Evolutionary conservation across 805 yeast genomes (phyloP).

Genomic region (Kodamaea kakaduensis): DNA sequence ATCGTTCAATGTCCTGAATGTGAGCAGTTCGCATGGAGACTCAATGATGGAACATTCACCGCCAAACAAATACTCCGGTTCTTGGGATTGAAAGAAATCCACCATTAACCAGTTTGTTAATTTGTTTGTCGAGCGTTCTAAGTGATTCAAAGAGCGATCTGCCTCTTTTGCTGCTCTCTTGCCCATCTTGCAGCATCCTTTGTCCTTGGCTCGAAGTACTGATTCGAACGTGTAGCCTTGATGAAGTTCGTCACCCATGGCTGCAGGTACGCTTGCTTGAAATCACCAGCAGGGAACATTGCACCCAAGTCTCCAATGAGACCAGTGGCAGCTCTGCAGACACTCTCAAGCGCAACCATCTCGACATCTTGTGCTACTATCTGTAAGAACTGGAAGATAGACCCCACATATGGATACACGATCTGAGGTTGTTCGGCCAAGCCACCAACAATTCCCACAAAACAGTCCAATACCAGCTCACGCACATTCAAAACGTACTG

Average conservation of each 20-base stretch:
- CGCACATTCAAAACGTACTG: slow-evolving; percentile 71
- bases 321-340: slow-evolving; percentile 83
- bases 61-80: too few species aligned
- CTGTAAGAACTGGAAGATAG: slow-evolving; percentile 67
- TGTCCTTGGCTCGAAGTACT: slow-evolving; percentile 59
- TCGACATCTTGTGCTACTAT: slow-evolving; percentile 56
- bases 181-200: slow-evolving; percentile 98
- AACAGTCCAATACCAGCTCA: slow-evolving; percentile 92
- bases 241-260: slow-evolving; percentile 80
- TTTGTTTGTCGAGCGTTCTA: too few species aligned
- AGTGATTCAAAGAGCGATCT: slow-evolving; percentile 12
- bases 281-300: slow-evolving; percentile 75
- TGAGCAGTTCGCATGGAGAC: too few species aligned
- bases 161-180: slow-evolving; percentile 70
- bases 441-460: slow-evolving; percentile 95
- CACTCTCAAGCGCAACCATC: slow-evolving; percentile 60
- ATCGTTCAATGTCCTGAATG: too few species aligned
- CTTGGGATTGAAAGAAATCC: not conserved
- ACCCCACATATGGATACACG: slow-evolving; percentile 59
- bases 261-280: slow-evolving; percentile 61
- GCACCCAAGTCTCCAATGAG: slow-evolving; percentile 89
- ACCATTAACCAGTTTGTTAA: too few species aligned
- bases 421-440: slow-evolving; percentile 63
- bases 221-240: slow-evolving; percentile 64
- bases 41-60: too few species aligned